A percentile compares a stretch with the other conserved stretches of the same genome.
These are phyloP conservation scores for Datisca glomerata DNA, from an alignment of 306 rosid species.

Conservation along the genomic window DNA sequence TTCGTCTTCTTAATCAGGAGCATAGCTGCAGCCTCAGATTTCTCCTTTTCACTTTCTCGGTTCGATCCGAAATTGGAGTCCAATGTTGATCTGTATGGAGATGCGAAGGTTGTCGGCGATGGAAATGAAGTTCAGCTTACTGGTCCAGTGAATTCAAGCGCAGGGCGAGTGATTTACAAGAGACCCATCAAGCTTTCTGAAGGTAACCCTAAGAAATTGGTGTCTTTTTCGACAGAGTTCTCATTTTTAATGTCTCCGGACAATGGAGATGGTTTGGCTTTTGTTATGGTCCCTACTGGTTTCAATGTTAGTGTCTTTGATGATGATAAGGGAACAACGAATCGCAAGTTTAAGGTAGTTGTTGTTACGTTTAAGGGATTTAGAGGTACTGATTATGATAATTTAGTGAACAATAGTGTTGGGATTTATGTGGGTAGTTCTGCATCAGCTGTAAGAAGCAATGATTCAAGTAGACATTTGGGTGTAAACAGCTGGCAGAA, in stretches of 20 bases:
- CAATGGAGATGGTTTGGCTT: constrained; percentile 52
- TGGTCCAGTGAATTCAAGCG: constrained; percentile 25
- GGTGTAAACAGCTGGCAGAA: constrained; percentile 25
- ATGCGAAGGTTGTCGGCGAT: constrained; percentile 44
- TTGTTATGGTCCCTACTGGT: constrained; percentile 55
- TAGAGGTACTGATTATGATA: constrained; percentile 20
- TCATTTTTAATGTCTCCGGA: constrained; percentile 40
- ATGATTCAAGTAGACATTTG: constrained; percentile 24
- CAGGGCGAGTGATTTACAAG: constrained; percentile 49
- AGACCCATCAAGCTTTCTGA: constrained; percentile 53
- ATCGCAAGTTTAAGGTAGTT: constrained; percentile 21
- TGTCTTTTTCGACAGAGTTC: constrained; percentile 65
- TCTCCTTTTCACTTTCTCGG: constrained; percentile 47
- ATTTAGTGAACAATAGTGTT: constrained; percentile 28
- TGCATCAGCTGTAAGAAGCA: constrained; percentile 29
- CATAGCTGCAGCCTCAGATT: constrained; percentile 24
- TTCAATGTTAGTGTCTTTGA: constrained; percentile 30
- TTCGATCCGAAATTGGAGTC: constrained; percentile 46
- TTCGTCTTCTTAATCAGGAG: constrained; percentile 36
- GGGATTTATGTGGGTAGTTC: constrained; percentile 46
- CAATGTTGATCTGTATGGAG: constrained; percentile 45
- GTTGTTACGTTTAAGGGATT: constrained; percentile 35
- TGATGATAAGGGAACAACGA: constrained; percentile 27
- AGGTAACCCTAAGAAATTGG: constrained; percentile 37
- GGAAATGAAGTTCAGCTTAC: constrained; percentile 51